Conservation (phyloP, 1,139 yeast species). For the Debaryomyces sp. region DNA sequence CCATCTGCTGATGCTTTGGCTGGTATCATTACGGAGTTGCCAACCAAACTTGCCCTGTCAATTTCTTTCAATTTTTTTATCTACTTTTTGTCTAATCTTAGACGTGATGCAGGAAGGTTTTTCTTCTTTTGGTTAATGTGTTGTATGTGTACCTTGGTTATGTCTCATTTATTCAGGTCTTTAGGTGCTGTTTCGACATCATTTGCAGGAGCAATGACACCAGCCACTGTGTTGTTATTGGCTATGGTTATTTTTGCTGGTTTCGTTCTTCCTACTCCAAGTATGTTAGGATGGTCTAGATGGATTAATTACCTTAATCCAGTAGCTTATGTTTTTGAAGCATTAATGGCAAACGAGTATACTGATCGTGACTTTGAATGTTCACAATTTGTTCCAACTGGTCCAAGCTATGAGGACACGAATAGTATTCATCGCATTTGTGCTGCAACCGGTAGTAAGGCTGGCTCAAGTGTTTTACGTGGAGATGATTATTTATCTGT, state of each 20-base stretch:
- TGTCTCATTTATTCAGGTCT: conserved; percentile 75
- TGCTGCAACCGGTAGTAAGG: conserved; percentile 65
- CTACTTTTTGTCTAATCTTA: conserved; percentile 70
- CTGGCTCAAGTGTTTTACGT: no score
- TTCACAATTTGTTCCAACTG: conserved; percentile 26
- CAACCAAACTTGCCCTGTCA: conserved; percentile 58
- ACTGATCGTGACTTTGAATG: conserved; percentile 47
- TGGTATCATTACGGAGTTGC: conserved; percentile 67
- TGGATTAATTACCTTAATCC: conserved; percentile 82
- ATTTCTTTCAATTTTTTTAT: conserved; percentile 60
- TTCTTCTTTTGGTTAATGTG: conserved; percentile 64
- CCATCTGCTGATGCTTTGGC: conserved; percentile 81
- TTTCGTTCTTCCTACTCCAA: conserved; percentile 66
- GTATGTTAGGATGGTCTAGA: conserved; percentile 76
- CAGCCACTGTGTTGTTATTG: conserved; percentile 64
- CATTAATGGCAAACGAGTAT: conserved; percentile 67
- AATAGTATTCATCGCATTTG: no score
- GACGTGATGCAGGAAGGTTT: conserved; percentile 68
- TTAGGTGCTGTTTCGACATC: conserved; percentile 67
- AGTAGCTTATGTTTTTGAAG: conserved; percentile 67
- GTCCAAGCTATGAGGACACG: conserved; percentile 21
- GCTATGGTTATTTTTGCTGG: conserved; percentile 73
- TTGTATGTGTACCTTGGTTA: conserved; percentile 54
- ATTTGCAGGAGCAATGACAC: conserved; percentile 72
- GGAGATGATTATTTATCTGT: conserved; percentile 54